These are phyloP conservation scores for Rhodotorula sp. DNA, from an alignment of 1,284 basidiomycete species.

Conservation along the genomic window DNA sequence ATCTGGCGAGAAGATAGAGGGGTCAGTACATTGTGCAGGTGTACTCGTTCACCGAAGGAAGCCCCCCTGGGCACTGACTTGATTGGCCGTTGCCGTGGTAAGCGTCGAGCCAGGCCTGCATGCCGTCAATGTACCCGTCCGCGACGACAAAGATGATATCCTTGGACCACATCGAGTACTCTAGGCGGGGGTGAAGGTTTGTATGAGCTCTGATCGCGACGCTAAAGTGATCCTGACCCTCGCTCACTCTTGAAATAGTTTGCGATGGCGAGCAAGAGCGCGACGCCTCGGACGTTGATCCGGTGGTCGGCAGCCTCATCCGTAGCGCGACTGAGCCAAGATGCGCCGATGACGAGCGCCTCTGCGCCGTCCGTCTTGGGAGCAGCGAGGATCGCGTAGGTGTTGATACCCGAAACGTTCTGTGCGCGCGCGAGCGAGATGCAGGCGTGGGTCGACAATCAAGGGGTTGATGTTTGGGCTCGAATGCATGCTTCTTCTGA, in stretches of 20 bases:
- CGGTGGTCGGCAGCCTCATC: conserved; percentile 52
- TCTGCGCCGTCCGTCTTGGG: conserved; percentile 86
- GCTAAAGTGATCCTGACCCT: too few relatives aligned
- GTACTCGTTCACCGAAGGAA: too few relatives aligned
- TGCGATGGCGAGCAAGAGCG: conserved; percentile 77
- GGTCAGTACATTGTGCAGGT: background rate
- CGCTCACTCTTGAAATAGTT: conserved; percentile 72
- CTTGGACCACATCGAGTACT: conserved; percentile 86
- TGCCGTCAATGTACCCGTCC: conserved; percentile 84
- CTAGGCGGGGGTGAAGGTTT: conserved; percentile 51
- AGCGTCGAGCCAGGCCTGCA: conserved; percentile 82
- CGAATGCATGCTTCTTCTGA: background rate
- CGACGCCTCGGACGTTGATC: conserved; percentile 80
- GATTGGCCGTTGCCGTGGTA: conserved; percentile 71
- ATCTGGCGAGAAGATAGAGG: conserved; percentile 53
- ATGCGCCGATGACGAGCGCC: conserved; percentile 83
- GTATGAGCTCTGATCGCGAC: too few relatives aligned
- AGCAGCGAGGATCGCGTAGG: conserved; percentile 75
- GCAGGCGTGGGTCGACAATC: conserved; percentile 51
- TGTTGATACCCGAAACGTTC: conserved; percentile 65
- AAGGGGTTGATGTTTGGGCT: conserved; percentile 46
- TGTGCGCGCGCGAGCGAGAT: conserved; percentile 41
- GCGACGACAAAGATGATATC: conserved; percentile 87
- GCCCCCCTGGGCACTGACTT: conserved; percentile 55
- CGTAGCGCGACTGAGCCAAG: conserved; percentile 66